A percentile compares a stretch with the other conserved stretches of the same genome.
These are phyloP conservation scores for Phytopythium vexans DNA, from an alignment of 352 stramenopile species.

Conservation along the genomic window DNA sequence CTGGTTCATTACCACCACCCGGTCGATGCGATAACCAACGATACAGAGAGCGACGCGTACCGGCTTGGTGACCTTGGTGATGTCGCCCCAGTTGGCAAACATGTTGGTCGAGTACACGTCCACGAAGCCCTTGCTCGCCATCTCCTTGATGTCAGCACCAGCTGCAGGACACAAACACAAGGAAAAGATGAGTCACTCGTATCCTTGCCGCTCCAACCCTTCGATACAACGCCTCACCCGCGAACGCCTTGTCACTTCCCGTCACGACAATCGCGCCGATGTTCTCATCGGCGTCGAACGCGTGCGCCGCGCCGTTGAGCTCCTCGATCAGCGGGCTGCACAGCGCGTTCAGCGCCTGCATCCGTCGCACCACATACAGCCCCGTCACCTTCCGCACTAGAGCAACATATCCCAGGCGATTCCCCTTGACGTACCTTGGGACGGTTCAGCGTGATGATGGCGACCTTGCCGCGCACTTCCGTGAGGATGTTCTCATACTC, in stretches of 20 bases:
- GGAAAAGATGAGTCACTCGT: background rate
- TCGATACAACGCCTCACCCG: conserved; percentile 26
- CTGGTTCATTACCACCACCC: too few species aligned
- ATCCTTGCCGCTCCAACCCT: background rate
- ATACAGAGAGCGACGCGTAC: conserved; percentile 12
- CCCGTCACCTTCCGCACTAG: background rate
- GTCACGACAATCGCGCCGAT: conserved; percentile 96
- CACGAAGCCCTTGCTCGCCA: conserved; percentile 92
- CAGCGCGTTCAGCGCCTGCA: conserved; percentile 94
- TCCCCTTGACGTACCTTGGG: conserved; percentile 69
- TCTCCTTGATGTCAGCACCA: conserved; percentile 97
- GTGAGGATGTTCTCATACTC: conserved; percentile 87
- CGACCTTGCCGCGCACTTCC: conserved; percentile 89
- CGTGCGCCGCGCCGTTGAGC: conserved; percentile 91
- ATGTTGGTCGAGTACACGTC: conserved; percentile 94
- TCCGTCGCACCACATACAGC: background rate
- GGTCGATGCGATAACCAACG: too few species aligned
- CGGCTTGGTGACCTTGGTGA: conserved; percentile 94
- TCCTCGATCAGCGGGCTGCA: conserved; percentile 94
- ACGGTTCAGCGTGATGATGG: conserved; percentile 94
- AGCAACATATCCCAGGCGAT: background rate
- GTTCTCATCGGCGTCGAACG: conserved; percentile 91
- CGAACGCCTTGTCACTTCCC: conserved; percentile 96
- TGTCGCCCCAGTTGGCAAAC: conserved; percentile 96
- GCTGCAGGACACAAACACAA: conserved; percentile 31